Base-by-base conservation (phyloP, 2,329 filamentous ascomycete genomes). In the Hypoxylon sp. region DNA sequence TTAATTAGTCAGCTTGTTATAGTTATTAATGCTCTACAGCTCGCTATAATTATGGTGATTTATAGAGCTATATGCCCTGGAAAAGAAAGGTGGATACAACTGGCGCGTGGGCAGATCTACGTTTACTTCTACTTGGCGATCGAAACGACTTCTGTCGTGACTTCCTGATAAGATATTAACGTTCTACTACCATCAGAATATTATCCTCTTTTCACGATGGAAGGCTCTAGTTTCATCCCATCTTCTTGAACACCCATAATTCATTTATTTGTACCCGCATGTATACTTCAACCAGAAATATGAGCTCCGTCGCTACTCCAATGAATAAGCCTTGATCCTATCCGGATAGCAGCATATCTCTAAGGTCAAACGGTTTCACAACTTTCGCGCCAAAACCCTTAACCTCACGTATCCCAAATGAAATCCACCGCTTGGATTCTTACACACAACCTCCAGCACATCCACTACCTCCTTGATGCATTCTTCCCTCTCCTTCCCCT, bases 351-450 rank as follows among this genome's bases (percentile, higher is more conserved):
- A 26, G 10, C 46, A 26, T 48, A 9, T 48, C 9, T 42, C 5
- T n/a, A 8, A 13, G 3, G 11, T 29, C 46, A 48, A 24, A 10
- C 13, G 11, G 13, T 50, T 31, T 73, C 50, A 74, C 10, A 75
- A 14, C 74, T 83, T 85, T 61, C 77, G 80, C 9, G 83, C 84
- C 47, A 84, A n/a, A 5, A 81, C 84, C 67, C 86, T 81, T 75
- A 88, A 77, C 61, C 87, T 81, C 35, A 88, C 86, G 79, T 88
- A 89, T 3, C 82, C 83, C 71, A 87, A 80, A 72, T 80, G 80
- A 72, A 85, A 85, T 14, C 87, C 87, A 56, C 89, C 89, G n/a
- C 83, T 84, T 0, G 86, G 86, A 67, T 84, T 83, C 59, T 78
- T 82, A 61, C 89, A 87, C 2, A 90, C 84, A 31, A 81, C 81